These are phyloP conservation scores for Podospora fimiseda DNA, from an alignment of 495 filamentous ascomycete genomes.

Conservation along the genomic window DNA sequence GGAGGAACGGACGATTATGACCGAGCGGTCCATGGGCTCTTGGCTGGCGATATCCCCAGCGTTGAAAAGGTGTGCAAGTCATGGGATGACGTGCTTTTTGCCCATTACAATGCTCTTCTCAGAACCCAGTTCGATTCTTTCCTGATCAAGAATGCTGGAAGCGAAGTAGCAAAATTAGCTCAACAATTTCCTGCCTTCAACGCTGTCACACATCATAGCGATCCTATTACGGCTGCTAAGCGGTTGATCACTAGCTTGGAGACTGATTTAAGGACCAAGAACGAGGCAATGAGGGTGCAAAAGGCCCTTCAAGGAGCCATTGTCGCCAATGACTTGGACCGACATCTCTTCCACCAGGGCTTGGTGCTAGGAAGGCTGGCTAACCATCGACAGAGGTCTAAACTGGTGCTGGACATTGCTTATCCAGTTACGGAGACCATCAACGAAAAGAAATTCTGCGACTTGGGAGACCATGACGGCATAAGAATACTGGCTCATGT, in stretches of 20 bases:
- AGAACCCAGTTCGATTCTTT: conserved; percentile 61
- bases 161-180: conserved; percentile 30
- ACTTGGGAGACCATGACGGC: conserved; percentile 47
- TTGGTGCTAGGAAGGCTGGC: conserved; percentile 47
- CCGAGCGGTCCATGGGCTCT: conserved; percentile 78
- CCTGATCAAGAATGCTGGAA: conserved; percentile 42
- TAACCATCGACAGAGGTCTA: conserved; percentile 43
- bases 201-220: conserved; percentile 47
- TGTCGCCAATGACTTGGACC: conserved; percentile 50
- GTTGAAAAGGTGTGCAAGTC: conserved; percentile 68
- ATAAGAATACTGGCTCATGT: conserved; percentile 60
- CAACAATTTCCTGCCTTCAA: conserved; percentile 45
- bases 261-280: conserved; percentile 35
- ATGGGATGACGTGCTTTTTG: conserved; percentile 91
- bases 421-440: conserved; percentile 23
- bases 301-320: conserved; percentile 64
- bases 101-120: conserved; percentile 77
- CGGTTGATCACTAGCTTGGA: conserved; percentile 48
- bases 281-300: conserved; percentile 48
- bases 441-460: conserved; percentile 38
- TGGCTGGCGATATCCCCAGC: conserved; percentile 73
- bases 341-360: conserved; percentile 55
- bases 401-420: conserved; percentile 38
- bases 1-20: conserved; percentile 69
- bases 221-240: conserved; percentile 41